Evolutionary conservation across 345 rosid genomes (phyloP).

Genomic region (Geranium brycei): DNA sequence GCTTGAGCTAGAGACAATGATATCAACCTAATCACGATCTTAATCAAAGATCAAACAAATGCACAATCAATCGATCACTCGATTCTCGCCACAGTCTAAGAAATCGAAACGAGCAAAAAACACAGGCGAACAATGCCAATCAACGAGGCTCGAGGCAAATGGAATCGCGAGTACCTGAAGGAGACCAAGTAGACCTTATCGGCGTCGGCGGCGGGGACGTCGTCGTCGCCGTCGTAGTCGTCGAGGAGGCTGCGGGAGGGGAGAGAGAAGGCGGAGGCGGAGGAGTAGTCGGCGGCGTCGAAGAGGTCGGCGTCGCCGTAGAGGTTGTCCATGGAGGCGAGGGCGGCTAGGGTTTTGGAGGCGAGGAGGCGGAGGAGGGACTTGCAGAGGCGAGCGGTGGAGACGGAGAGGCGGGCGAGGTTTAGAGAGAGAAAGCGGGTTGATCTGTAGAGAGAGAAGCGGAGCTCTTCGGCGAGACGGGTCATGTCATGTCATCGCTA

Average conservation of each 20-base stretch:
- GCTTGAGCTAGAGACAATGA: too few relatives aligned
- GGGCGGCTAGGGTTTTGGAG: constrained; percentile 12
- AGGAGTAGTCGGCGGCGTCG: constrained; percentile 14
- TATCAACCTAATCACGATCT: too few relatives aligned
- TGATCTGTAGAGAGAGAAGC: constrained; percentile 5
- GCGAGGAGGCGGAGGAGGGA: constrained; percentile 5
- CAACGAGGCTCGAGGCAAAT: not conserved
- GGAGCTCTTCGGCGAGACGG: constrained; percentile 11
- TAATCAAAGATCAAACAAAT: too few relatives aligned
- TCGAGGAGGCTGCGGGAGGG: not conserved
- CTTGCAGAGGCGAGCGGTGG: constrained; percentile 13
- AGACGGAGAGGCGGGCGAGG: constrained; percentile 12
- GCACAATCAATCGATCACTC: too few relatives aligned
- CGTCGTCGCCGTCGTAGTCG: constrained; percentile 6
- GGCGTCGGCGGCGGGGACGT: constrained; percentile 10
- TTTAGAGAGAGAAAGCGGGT: constrained; percentile 22
- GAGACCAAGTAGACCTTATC: constrained; percentile 38
- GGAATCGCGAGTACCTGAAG: constrained; percentile 19
- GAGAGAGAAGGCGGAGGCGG: constrained; percentile 7
- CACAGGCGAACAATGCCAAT: constrained; percentile 9
- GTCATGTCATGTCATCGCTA: not conserved
- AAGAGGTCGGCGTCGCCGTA: constrained; percentile 17
- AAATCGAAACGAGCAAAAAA: not conserved
- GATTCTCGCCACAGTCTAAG: too few relatives aligned
- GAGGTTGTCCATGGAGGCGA: constrained; percentile 15